phyloP scores from a whole-genome alignment of 257 asterid species.

The Mentha longifolia region DNA sequence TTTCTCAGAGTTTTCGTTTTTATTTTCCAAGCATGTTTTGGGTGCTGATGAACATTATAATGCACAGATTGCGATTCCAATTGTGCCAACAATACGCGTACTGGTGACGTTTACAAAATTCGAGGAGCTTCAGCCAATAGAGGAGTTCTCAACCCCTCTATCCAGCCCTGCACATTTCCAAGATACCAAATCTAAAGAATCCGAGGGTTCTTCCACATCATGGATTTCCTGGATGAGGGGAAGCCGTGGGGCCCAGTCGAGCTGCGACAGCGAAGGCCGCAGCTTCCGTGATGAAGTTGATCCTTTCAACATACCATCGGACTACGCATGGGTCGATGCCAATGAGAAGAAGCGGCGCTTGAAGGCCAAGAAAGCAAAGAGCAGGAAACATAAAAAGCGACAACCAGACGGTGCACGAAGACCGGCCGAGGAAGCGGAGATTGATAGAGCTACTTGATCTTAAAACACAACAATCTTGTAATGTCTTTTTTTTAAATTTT shows the following conservation, averaged over 20 bases:
- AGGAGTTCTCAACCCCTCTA: constrained; percentile 92
- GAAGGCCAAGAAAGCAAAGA: constrained; percentile 95
- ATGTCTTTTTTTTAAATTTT: not conserved
- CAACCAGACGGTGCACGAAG: constrained; percentile 60
- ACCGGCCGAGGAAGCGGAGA: constrained; percentile 39
- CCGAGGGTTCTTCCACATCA: constrained; percentile 67
- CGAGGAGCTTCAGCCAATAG: constrained; percentile 92
- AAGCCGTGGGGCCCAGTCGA: constrained; percentile 75
- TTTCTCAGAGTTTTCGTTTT: constrained; percentile 11
- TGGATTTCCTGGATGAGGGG: constrained; percentile 99
- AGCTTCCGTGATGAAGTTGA: constrained; percentile 85
- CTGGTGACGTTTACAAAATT: constrained; percentile 96
- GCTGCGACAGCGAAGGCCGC: constrained; percentile 64
- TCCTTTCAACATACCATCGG: constrained; percentile 94
- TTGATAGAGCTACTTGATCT: not conserved
- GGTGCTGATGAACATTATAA: constrained; percentile 30
- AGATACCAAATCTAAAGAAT: constrained; percentile 73
- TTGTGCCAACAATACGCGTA: constrained; percentile 95
- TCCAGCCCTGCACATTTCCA: constrained; percentile 94
- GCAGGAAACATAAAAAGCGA: constrained; percentile 76
- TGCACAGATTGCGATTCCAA: constrained; percentile 86
- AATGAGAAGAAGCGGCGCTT: constrained; percentile 89
- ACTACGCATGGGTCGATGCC: constrained; percentile 92
- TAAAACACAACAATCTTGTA: constrained; percentile 15
- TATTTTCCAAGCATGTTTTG: constrained; percentile 24